A percentile compares a stretch with the other conserved stretches of the same genome.
These are phyloP conservation scores for Porphyrellus cyaneotinctus DNA, from an alignment of 768 basidiomycete species.

Conservation along the genomic window DNA sequence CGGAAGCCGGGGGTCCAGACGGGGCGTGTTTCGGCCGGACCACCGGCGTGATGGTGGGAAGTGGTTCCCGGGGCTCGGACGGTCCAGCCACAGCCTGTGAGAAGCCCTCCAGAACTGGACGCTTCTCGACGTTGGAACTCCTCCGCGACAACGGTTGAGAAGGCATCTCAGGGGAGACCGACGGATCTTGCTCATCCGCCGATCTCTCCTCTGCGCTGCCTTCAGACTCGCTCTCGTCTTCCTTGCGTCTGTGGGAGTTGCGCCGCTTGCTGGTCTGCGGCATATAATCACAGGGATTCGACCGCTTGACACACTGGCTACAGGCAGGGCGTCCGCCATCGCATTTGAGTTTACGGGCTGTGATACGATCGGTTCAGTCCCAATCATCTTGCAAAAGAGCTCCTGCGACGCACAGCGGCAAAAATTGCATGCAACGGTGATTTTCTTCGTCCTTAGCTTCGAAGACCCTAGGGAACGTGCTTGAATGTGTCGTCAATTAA, in stretches of 20 bases:
- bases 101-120: conserved; percentile 31
- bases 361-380: conserved; percentile 20
- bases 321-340: conserved; percentile 83
- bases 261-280: conserved; percentile 69
- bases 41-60: conserved; percentile 35
- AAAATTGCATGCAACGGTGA: conserved; percentile 87
- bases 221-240: conserved; percentile 55
- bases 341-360: conserved; percentile 86
- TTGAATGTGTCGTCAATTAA: conserved; percentile 13
- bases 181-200: conserved; percentile 45
- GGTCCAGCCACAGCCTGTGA: conserved; percentile 28
- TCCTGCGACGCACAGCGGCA: conserved; percentile 67
- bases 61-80: conserved; percentile 45
- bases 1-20: conserved; percentile 21
- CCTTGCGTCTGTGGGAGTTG: conserved; percentile 57
- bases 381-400: conserved; percentile 9
- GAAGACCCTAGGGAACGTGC: conserved; percentile 42
- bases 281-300: conserved; percentile 77
- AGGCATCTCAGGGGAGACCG: conserved; percentile 51
- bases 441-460: conserved; percentile 76
- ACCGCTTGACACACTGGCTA: conserved; percentile 75
- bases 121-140: conserved; percentile 35
- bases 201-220: conserved; percentile 62
- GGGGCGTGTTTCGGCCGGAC: conserved; percentile 28
- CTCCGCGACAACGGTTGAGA: conserved; percentile 35